Conservation (phyloP, 345 rosid genomes). For the Murraya koenigii region DNA sequence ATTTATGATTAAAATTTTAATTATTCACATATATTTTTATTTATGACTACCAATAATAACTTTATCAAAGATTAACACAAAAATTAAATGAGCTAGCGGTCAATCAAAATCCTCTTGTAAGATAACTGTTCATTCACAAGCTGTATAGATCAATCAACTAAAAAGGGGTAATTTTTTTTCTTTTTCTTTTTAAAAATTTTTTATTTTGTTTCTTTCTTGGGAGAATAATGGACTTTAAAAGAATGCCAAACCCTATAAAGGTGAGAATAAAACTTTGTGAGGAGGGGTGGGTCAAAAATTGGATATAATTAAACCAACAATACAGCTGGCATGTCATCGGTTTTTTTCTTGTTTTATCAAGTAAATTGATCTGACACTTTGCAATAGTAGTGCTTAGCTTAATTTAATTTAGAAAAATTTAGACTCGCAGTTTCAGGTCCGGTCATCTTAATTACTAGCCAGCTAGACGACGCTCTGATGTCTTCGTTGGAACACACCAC, state of each 20-base stretch:
- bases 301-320: not conserved
- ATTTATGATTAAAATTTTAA: too few relatives aligned
- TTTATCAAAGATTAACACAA: too few relatives aligned
- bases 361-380: slow-evolving; percentile 4
- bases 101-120: too few relatives aligned
- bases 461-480: not conserved
- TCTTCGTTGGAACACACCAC: not conserved
- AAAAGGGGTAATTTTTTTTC: not conserved
- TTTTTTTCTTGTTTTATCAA: not conserved
- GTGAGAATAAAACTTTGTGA: not conserved
- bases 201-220: not conserved
- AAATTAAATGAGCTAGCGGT: too few relatives aligned
- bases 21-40: too few relatives aligned
- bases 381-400: not conserved
- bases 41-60: too few relatives aligned
- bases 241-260: not conserved
- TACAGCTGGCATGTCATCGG: not conserved
- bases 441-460: not conserved
- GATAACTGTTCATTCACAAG: too few relatives aligned
- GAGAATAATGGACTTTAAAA: not conserved
- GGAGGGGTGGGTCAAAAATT: not conserved
- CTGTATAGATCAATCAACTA: not conserved
- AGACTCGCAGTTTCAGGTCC: not conserved
- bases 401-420: not conserved
- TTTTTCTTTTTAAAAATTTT: not conserved